These are phyloP conservation scores for Starmerella riodocensis DNA, from an alignment of 805 yeast species.

Conservation along the genomic window DNA sequence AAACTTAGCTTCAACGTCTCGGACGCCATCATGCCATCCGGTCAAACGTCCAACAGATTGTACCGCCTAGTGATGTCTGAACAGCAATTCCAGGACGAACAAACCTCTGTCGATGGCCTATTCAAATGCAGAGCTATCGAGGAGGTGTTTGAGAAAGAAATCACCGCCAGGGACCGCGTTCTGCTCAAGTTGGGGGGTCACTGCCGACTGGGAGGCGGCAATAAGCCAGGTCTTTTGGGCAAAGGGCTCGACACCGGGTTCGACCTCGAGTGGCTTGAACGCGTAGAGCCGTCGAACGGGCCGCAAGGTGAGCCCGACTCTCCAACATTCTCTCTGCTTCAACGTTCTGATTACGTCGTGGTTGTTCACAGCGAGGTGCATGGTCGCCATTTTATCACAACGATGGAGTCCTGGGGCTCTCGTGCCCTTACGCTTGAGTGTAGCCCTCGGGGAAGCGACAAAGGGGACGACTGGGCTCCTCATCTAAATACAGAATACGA, in stretches of 20 bases:
- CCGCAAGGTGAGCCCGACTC: too few species aligned
- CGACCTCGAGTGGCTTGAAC: slow-evolving; percentile 41
- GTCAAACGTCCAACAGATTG: slow-evolving; percentile 36
- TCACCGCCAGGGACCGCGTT: slow-evolving; percentile 56
- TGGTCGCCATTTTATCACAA: slow-evolving; percentile 15
- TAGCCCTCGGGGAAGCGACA: neutral
- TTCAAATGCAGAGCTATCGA: slow-evolving; percentile 47
- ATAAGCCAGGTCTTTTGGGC: slow-evolving; percentile 66
- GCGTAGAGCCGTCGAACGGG: too few species aligned
- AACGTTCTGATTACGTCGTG: slow-evolving; percentile 24
- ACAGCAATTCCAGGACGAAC: slow-evolving; percentile 41
- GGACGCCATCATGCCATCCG: slow-evolving; percentile 56
- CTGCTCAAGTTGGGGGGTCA: slow-evolving; percentile 65
- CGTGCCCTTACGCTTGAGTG: slow-evolving; percentile 8
- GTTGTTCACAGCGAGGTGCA: slow-evolving; percentile 20
- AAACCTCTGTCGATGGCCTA: slow-evolving; percentile 44
- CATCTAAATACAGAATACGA: slow-evolving; percentile 9
- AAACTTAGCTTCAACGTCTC: slow-evolving; percentile 34
- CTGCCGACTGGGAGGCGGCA: slow-evolving; percentile 53
- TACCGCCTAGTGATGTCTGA: slow-evolving; percentile 64
- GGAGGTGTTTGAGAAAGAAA: slow-evolving; percentile 66
- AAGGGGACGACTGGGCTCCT: slow-evolving; percentile 9
- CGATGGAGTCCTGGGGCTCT: slow-evolving; percentile 14
- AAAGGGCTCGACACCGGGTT: slow-evolving; percentile 79
- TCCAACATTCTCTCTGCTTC: too few species aligned